Evolutionary conservation across 2,329 filamentous ascomycete genomes (phyloP).

Genomic region (Talaromyces sp.): DNA sequence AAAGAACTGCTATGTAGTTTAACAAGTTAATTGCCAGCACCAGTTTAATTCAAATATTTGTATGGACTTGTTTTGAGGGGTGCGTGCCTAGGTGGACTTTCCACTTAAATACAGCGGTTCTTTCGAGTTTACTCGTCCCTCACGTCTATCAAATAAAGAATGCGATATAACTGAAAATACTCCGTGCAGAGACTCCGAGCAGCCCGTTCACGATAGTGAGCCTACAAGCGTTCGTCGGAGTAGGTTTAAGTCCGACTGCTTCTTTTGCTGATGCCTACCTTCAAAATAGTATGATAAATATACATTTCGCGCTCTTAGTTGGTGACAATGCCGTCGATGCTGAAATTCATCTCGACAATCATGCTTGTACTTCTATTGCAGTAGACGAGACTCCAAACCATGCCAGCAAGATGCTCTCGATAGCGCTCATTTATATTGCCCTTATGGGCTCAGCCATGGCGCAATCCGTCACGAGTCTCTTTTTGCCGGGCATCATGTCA

Average conservation of each 20-base stretch:
- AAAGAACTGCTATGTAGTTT: too few relatives aligned
- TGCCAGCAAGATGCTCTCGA: not conserved
- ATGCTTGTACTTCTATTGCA: not conserved
- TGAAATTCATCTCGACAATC: not conserved
- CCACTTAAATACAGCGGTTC: too few relatives aligned
- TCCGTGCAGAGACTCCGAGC: slow-evolving; percentile 6
- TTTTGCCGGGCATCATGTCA: not conserved
- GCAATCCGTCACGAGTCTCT: slow-evolving; percentile 5
- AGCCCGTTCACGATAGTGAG: not conserved
- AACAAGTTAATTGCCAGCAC: too few relatives aligned
- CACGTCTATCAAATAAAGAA: not conserved
- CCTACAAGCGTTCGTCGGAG: not conserved
- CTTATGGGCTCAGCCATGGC: not conserved
- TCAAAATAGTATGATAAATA: not conserved
- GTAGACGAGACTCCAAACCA: not conserved
- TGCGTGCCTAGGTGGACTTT: not conserved
- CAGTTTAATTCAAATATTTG: not conserved
- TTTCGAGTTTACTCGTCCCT: not conserved
- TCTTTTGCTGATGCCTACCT: too few relatives aligned
- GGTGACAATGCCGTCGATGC: not conserved
- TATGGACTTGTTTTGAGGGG: not conserved
- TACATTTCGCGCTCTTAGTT: not conserved
- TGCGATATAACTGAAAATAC: not conserved
- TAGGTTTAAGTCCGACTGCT: not conserved
- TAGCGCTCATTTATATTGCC: not conserved